Conservation (phyloP, 768 basidiomycete species). For the Boletus reticulatus region DNA sequence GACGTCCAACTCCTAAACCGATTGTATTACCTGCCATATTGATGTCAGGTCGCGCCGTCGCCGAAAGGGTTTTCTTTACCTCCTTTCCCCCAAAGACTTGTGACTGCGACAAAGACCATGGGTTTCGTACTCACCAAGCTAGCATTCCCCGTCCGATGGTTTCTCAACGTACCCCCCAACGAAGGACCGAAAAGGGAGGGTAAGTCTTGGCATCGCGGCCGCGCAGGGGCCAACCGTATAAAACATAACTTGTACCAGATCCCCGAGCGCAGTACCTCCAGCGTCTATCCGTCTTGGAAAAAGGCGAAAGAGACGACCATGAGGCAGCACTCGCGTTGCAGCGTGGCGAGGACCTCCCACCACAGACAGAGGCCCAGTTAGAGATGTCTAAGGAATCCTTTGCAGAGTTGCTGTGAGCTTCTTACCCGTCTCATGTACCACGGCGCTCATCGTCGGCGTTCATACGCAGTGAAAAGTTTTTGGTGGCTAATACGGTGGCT, state of each 20-base stretch:
- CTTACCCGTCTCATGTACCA: too few relatives aligned
- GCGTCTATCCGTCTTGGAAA: conserved; percentile 12
- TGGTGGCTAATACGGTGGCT: conserved; percentile 3
- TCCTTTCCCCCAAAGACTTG: neutral
- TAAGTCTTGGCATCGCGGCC: neutral
- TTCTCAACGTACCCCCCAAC: neutral
- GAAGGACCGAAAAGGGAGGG: neutral
- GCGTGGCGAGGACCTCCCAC: conserved; percentile 25
- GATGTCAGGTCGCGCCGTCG: too few relatives aligned
- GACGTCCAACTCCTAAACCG: neutral
- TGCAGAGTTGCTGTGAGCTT: conserved; percentile 13
- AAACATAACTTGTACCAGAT: neutral
- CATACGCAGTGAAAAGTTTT: conserved; percentile 7
- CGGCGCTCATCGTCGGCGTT: neutral
- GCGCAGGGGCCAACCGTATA: neutral
- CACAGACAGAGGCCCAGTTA: conserved; percentile 20
- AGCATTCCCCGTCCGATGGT: neutral
- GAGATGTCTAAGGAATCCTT: conserved; percentile 14
- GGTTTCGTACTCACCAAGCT: conserved; percentile 8
- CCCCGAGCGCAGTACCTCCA: neutral
- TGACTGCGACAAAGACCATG: neutral
- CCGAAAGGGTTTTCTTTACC: too few relatives aligned
- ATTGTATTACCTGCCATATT: neutral
- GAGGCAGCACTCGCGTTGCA: conserved; percentile 32
- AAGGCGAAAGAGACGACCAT: conserved; percentile 16